Evolutionary conservation across 306 rosid species (phyloP), one percentile per base, ranked within the genome.

Genomic region (Alnus glutinosa): DNA sequence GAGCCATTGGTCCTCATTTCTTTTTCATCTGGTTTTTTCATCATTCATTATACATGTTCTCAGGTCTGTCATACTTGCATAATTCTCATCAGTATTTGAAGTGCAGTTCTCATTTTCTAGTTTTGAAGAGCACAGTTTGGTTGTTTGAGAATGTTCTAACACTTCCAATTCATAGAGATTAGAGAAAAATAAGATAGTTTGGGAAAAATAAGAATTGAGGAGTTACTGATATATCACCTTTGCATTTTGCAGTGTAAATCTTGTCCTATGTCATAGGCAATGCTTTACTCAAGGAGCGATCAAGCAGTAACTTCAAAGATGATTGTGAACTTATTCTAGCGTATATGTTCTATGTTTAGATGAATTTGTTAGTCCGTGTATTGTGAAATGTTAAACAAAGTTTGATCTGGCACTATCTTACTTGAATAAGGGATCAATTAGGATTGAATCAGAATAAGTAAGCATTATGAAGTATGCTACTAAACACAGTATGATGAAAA

Each of bases 241-340:
- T 3, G 51, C 42, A 81, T 79, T 12, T 62, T 64, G 74, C 80
- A 73, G 76, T 76, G 75, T 19, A 61, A 61, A 7, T 61, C 81
- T 16, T 70, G 15, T 57, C 1, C 76, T 49, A 64, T 69, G 83
- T 82, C 57, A 23, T 68, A 36, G 59, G 68, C 2, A 55, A 2
- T 16, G 13, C 42, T 55, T 7, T 5, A 16, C 32, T 14, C 44
- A 34, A 14, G 18, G 70, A 63, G 70, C 12, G 37, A 37, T 8
- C 7, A 4, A 16, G 28, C 3, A 18, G 15, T 54, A 52, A 44
- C 23, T 67, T 63, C 44, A 23, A 78, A 39, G 50, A 59, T 48
- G 73, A 78, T 48, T 48, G 49, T 18, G 54, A 54, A 39, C 70
- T 49, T 70, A 61, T 62, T 36, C 23, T 23, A 19, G 73, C 23